Evolutionary conservation across 1,284 basidiomycete species (phyloP), one percentile per base, ranked within the genome.

Genomic region (Leucoagaricus sp.): DNA sequence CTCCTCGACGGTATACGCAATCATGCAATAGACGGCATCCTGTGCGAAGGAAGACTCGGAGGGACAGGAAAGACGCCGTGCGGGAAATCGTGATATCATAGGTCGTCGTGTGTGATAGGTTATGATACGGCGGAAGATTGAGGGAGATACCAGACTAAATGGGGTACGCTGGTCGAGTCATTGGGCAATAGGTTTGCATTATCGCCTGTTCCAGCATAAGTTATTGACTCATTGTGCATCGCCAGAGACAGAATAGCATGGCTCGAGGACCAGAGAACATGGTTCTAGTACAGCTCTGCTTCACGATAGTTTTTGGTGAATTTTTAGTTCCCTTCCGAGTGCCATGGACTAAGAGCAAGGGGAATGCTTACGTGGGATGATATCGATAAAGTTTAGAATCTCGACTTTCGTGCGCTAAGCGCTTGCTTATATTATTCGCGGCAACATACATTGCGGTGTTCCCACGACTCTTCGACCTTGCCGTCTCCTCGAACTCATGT

Each of bases 391-490:
- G 36, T 5, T 6, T n/a, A 10, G 36, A n/a, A 38, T 38, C 36
- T 10, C 36, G 36, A n/a, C n/a, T n/a, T n/a, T n/a, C 36, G 31
- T 33, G 36, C 36, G 36, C 36, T 38, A 44, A 44, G 25, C 42
- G 42, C 17, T 5, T 15, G 25, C 19, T 21, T 21, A 23, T 21
- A 21, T n/a, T n/a, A n/a, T n/a, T 23, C 9, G 42, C 17, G 25
- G 19, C 21, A 26, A 6, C 4, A 8, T 23, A 26, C 12, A n/a
- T 26, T 44, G 5, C 15, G 5, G 6, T 44, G 23, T 53, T 53
- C 52, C 52, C 52, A 53, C 53, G 45, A 48, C 36, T 17, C 15
- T 29, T 45, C 4, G 44, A 23, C 13, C 38, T 26, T 28, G 17
- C 47, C 47, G 13, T 45, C 29, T 44, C 25, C 36, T 10, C 21